Conservation (phyloP, 2,329 filamentous ascomycete genomes). For the Botrytis sinoallii region DNA sequence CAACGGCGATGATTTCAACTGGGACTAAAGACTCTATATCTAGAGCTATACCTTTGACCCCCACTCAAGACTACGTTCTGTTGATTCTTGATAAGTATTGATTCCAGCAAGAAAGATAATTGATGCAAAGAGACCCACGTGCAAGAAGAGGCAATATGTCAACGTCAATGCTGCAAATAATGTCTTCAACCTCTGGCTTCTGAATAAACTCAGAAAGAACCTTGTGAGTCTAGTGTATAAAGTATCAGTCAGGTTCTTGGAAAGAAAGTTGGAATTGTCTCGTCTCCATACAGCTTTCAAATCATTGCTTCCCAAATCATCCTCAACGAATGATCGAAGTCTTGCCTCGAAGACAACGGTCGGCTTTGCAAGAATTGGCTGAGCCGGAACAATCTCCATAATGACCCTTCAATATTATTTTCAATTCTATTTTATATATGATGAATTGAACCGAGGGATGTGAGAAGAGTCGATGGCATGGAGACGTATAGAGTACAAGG, state of each 20-base stretch:
- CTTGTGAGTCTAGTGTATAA: neutral
- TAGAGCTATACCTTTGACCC: neutral
- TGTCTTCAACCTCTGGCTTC: neutral
- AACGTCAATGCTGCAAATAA: neutral
- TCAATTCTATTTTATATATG: neutral
- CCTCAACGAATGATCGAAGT: neutral
- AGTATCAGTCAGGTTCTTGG: neutral
- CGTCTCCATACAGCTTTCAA: neutral
- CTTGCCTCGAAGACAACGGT: conserved; percentile 5
- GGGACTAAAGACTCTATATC: neutral
- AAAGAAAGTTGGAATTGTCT: neutral
- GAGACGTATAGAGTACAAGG: neutral
- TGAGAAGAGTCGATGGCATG: neutral
- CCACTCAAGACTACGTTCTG: neutral
- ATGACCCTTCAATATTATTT: neutral
- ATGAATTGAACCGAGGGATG: neutral
- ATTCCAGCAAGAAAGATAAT: neutral
- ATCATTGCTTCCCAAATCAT: neutral
- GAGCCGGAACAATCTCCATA: neutral
- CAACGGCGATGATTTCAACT: neutral
- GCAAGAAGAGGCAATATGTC: conserved; percentile 11
- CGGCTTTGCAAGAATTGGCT: neutral
- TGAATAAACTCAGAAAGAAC: neutral
- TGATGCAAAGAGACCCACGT: neutral
- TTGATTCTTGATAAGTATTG: neutral